These are phyloP conservation scores for Stagonosporopsis rhizophila DNA, from an alignment of 2,329 filamentous ascomycete genomes.

Conservation along the genomic window DNA sequence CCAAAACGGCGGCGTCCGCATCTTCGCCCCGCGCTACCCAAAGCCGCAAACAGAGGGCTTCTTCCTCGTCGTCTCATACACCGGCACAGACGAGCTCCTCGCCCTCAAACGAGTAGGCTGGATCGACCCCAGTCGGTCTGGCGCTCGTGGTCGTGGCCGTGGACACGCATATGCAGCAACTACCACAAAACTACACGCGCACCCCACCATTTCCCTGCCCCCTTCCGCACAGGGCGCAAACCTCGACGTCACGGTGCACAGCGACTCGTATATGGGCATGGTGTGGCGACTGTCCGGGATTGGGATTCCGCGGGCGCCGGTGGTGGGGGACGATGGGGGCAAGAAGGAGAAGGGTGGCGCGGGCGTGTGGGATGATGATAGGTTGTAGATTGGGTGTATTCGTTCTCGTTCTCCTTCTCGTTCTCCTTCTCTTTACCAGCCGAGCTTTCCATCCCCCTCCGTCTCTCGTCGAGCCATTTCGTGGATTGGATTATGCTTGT, in stretches of 20 bases:
- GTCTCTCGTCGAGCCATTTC: too few species aligned
- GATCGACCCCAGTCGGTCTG: slow-evolving; percentile 51
- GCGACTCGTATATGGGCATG: slow-evolving; percentile 87
- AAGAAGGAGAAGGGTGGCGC: slow-evolving; percentile 35
- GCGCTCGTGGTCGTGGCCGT: background rate
- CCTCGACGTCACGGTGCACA: slow-evolving; percentile 78
- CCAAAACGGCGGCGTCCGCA: slow-evolving; percentile 64
- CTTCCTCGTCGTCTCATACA: slow-evolving; percentile 80
- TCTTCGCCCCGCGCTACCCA: slow-evolving; percentile 88
- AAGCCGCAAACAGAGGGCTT: slow-evolving; percentile 95
- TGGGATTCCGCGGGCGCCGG: slow-evolving; percentile 55
- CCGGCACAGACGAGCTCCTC: slow-evolving; percentile 75
- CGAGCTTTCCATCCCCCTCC: too few species aligned
- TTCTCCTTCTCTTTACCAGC: too few species aligned
- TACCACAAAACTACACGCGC: slow-evolving; percentile 57
- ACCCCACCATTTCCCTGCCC: slow-evolving; percentile 68
- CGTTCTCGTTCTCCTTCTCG: too few species aligned
- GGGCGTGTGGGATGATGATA: slow-evolving; percentile 16
- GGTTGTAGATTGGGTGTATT: slow-evolving; percentile 1
- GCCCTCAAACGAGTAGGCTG: slow-evolving; percentile 88
- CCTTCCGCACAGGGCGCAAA: slow-evolving; percentile 62
- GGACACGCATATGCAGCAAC: background rate
- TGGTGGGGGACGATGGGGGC: slow-evolving; percentile 35
- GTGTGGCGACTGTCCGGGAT: slow-evolving; percentile 63
- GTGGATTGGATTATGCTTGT: too few species aligned